These are phyloP conservation scores for Termitomyces sp. DNA, from an alignment of 768 basidiomycete species.

Conservation along the genomic window DNA sequence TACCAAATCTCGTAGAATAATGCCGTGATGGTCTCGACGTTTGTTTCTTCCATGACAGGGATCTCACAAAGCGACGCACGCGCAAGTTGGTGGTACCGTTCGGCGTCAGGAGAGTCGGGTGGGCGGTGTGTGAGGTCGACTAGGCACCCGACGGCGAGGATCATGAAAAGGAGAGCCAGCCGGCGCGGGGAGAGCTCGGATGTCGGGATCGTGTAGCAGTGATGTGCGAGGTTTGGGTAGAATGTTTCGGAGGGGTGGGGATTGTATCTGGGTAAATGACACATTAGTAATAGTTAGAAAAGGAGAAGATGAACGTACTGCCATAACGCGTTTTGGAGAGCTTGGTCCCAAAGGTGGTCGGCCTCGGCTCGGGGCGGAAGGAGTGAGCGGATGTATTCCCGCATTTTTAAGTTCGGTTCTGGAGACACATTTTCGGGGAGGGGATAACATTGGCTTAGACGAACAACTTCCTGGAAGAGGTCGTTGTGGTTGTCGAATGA, in stretches of 20 bases:
- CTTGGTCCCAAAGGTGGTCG: constrained; percentile 58
- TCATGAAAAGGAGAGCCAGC: constrained; percentile 62
- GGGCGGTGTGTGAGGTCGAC: constrained; percentile 49
- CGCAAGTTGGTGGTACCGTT: constrained; percentile 53
- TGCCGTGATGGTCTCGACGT: constrained; percentile 52
- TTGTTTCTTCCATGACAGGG: constrained; percentile 64
- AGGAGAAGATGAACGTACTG: constrained; percentile 35
- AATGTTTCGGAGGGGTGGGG: constrained; percentile 61
- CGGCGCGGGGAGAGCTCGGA: constrained; percentile 55
- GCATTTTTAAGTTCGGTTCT: constrained; percentile 46
- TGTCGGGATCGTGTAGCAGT: constrained; percentile 52
- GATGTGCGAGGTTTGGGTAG: constrained; percentile 59
- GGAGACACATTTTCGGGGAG: constrained; percentile 39
- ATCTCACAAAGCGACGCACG: constrained; percentile 58
- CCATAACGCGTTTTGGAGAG: constrained; percentile 61
- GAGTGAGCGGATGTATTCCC: constrained; percentile 50
- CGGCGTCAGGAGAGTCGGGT: constrained; percentile 47
- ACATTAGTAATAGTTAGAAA: neutral
- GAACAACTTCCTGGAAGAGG: constrained; percentile 36
- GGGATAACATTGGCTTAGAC: constrained; percentile 57
- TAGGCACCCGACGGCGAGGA: constrained; percentile 62
- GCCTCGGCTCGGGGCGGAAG: constrained; percentile 54
- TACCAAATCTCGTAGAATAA: constrained; percentile 67
- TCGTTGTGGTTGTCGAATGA: constrained; percentile 20
- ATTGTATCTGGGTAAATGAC: constrained; percentile 40